Percentiles rank a stretch among this genome's conserved stretches.
These are phyloP conservation scores for Hypoxylon lienhwacheense DNA, from an alignment of 495 filamentous ascomycete species.

Conservation along the genomic window DNA sequence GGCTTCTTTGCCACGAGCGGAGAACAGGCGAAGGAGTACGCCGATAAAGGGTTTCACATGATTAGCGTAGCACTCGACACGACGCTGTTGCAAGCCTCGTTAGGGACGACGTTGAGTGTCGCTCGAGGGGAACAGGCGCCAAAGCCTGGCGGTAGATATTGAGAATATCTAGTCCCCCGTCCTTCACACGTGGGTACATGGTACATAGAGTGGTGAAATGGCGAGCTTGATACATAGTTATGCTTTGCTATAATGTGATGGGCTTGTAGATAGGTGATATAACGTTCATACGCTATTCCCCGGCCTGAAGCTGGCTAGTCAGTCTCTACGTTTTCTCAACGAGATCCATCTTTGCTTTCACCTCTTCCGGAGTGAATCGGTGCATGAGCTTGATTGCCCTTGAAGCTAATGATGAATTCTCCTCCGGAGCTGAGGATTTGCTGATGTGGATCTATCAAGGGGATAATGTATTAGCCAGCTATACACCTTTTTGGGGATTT, in stretches of 20 bases:
- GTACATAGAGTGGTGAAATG: not conserved
- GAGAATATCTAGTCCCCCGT: conserved; percentile 2
- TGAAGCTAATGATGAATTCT: conserved; percentile 54
- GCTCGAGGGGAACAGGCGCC: conserved; percentile 49
- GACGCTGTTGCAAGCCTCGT: conserved; percentile 52
- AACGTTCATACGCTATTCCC: not conserved
- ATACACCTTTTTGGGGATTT: not conserved
- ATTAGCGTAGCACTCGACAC: conserved; percentile 66
- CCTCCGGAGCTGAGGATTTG: conserved; percentile 50
- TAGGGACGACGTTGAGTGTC: conserved; percentile 47
- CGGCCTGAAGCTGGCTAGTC: not conserved
- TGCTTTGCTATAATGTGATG: not conserved
- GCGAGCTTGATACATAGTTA: too few species aligned
- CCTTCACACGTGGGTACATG: too few species aligned
- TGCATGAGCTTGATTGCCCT: conserved; percentile 82
- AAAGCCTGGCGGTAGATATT: conserved; percentile 42
- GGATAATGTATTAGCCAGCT: conserved; percentile 2
- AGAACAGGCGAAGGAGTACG: conserved; percentile 63
- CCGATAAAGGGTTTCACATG: conserved; percentile 76
- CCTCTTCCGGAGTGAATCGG: conserved; percentile 69
- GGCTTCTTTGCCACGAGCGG: conserved; percentile 77
- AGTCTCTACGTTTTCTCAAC: conserved; percentile 53
- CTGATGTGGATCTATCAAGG: conserved; percentile 65
- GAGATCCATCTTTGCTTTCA: conserved; percentile 69
- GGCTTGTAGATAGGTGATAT: not conserved